Evolutionary conservation across 2,329 filamentous ascomycete genomes (phyloP).

Genomic region (Colletotrichum liaoningense): DNA sequence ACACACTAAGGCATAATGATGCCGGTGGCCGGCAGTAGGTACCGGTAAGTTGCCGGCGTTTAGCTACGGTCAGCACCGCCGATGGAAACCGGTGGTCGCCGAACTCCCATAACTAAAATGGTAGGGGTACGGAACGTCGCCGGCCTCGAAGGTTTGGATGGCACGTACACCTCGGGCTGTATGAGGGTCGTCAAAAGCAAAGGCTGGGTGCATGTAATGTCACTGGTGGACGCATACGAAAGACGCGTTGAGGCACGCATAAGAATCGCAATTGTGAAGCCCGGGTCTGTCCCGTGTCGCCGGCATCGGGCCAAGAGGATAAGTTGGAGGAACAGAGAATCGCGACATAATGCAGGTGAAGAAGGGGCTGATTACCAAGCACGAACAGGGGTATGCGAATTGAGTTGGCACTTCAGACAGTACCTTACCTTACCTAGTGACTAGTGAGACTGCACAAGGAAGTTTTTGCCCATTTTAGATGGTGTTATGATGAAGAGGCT

Average conservation of each 20-base stretch:
- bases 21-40: too few relatives aligned
- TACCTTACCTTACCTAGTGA: too few relatives aligned
- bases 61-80: conserved; percentile 10
- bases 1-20: neutral
- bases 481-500: neutral
- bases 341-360: neutral
- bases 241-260: too few relatives aligned
- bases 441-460: neutral
- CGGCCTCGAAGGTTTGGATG: neutral
- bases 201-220: too few relatives aligned
- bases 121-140: neutral
- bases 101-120: neutral
- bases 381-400: neutral
- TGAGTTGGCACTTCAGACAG: neutral
- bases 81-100: neutral
- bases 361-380: conserved; percentile 11
- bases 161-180: neutral
- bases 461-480: conserved; percentile 21
- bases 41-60: neutral
- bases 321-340: neutral
- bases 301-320: neutral
- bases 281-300: neutral
- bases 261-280: too few relatives aligned
- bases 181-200: too few relatives aligned
- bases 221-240: too few relatives aligned